A percentile compares a stretch with the other conserved stretches of the same genome.
These are phyloP conservation scores for Candida odintsovae DNA, from an alignment of 805 yeast genomes.

Conservation along the genomic window DNA sequence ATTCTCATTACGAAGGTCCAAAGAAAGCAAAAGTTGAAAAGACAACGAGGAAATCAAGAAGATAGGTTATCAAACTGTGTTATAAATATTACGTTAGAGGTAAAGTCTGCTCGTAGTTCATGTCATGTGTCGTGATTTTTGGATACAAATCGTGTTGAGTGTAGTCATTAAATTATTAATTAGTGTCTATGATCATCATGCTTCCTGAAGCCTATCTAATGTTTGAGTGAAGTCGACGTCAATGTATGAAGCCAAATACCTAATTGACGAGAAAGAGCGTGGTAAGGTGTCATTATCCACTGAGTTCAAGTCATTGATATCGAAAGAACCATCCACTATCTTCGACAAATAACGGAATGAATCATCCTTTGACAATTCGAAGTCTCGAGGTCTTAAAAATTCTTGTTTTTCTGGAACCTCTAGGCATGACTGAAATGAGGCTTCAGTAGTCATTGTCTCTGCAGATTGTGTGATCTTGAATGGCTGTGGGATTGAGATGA, in stretches of 20 bases:
- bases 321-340: slow-evolving; percentile 23
- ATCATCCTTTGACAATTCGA: slow-evolving; percentile 25
- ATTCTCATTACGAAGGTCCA: slow-evolving; percentile 50
- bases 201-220: not conserved
- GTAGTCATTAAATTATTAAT: too few relatives aligned
- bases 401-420: not conserved
- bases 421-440: not conserved
- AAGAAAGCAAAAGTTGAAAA: slow-evolving; percentile 1
- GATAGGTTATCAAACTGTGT: not conserved
- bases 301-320: slow-evolving; percentile 5
- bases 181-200: not conserved
- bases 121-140: too few relatives aligned
- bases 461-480: not conserved
- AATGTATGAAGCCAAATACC: slow-evolving; percentile 30
- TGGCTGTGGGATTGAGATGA: not conserved
- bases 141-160: too few relatives aligned
- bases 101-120: too few relatives aligned
- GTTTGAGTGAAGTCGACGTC: slow-evolving; percentile 18
- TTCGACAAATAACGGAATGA: slow-evolving; percentile 42
- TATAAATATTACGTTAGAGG: too few relatives aligned
- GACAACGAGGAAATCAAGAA: not conserved
- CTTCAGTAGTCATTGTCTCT: not conserved
- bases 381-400: not conserved
- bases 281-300: slow-evolving; percentile 17
- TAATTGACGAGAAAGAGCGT: slow-evolving; percentile 29